These are phyloP conservation scores for Auricularia sp. DNA, from an alignment of 768 basidiomycete species.

Conservation along the genomic window DNA sequence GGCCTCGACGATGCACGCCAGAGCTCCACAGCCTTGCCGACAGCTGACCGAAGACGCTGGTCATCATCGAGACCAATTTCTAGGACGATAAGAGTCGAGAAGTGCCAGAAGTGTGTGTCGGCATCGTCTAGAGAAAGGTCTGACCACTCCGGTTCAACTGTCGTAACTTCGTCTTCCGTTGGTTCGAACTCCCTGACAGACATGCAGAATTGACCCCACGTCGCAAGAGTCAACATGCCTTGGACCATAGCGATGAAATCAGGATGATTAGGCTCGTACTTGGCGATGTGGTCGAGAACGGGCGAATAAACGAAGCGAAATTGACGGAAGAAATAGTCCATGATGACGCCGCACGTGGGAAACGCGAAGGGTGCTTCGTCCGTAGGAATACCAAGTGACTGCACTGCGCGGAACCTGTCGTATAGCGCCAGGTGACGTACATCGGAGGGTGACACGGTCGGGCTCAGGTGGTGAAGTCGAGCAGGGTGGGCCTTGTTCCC, in stretches of 20 bases:
- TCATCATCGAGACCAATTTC: not conserved
- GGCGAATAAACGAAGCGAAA: not conserved
- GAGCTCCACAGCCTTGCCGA: not conserved
- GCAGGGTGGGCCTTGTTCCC: not conserved
- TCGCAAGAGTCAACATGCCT: not conserved
- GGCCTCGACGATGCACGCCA: not conserved
- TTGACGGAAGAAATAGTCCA: not conserved
- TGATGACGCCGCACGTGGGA: not conserved
- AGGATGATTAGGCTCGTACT: not conserved
- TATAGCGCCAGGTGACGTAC: not conserved
- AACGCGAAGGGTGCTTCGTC: not conserved
- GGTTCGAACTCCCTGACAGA: not conserved
- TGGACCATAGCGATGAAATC: not conserved
- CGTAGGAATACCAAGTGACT: not conserved
- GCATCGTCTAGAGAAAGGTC: not conserved
- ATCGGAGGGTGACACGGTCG: not conserved
- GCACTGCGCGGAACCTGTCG: not conserved
- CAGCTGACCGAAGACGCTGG: not conserved
- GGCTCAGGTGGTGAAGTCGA: not conserved
- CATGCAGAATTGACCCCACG: not conserved
- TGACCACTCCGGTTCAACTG: not conserved
- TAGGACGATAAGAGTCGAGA: not conserved
- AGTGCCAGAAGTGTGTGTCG: not conserved
- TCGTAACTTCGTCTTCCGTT: not conserved
- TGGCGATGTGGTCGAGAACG: not conserved